Conservation (phyloP, 148 eudicot genomes). For the Dysphania ambrosioides region DNA sequence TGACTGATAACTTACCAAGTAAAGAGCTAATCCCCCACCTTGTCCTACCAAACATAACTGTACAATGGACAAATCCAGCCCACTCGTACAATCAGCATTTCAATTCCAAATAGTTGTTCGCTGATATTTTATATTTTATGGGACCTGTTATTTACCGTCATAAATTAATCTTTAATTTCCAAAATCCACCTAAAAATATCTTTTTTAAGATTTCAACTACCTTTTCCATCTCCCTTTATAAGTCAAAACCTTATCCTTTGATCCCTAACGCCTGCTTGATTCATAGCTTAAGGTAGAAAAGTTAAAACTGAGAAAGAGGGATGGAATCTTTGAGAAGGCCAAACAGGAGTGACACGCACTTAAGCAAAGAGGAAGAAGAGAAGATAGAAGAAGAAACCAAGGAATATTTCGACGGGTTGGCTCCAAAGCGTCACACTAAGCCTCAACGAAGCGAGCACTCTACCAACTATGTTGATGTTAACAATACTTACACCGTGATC, state of each 20-base stretch:
- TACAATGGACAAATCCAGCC: not conserved
- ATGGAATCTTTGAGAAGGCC: slow-evolving; percentile 59
- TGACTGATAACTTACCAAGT: not conserved
- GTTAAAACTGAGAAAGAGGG: not conserved
- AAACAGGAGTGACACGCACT: slow-evolving; percentile 65
- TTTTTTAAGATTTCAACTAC: slow-evolving; percentile 9
- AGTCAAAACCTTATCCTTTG: slow-evolving; percentile 24
- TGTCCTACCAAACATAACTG: not conserved
- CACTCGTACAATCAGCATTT: slow-evolving; percentile 16
- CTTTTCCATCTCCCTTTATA: too few relatives aligned
- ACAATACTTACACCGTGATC: slow-evolving; percentile 26
- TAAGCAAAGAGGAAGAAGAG: slow-evolving; percentile 60
- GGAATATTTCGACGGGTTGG: slow-evolving; percentile 58
- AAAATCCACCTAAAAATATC: not conserved
- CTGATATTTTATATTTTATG: too few relatives aligned
- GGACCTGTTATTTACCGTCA: too few relatives aligned
- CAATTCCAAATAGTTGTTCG: too few relatives aligned
- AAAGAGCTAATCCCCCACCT: not conserved
- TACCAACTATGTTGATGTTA: slow-evolving; percentile 41
- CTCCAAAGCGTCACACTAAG: slow-evolving; percentile 79
- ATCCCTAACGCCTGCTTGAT: not conserved
- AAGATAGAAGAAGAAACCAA: slow-evolving; percentile 53
- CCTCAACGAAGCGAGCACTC: slow-evolving; percentile 86
- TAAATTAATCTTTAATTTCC: too few relatives aligned
- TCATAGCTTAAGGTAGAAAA: not conserved